A percentile compares a stretch with the other conserved stretches of the same genome.
These are phyloP conservation scores for Nepenthes mirabilis DNA, from an alignment of 148 eudicot genomes.

Conservation along the genomic window DNA sequence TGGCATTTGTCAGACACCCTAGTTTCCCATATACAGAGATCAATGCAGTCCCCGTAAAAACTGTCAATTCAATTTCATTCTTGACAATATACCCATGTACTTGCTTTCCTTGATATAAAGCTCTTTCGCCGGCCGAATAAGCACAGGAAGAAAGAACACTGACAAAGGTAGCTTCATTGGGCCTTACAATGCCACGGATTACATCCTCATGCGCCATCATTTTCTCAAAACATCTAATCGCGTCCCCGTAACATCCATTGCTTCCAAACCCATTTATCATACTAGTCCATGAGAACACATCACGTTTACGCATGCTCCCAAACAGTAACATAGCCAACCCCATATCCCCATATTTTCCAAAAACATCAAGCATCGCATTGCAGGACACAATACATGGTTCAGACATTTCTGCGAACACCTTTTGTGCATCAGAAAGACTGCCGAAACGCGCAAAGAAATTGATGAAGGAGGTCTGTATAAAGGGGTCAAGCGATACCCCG, in stretches of 20 bases:
- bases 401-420: slow-evolving; percentile 33
- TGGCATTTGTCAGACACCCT: slow-evolving; percentile 32
- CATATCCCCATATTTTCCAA: slow-evolving; percentile 33
- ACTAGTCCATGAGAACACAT: slow-evolving; percentile 62
- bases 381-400: slow-evolving; percentile 32
- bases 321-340: slow-evolving; percentile 28
- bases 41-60: slow-evolving; percentile 35
- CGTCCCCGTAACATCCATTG: slow-evolving; percentile 19
- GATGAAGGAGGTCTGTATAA: slow-evolving; percentile 36
- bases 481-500: slow-evolving; percentile 29
- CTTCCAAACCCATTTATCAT: slow-evolving; percentile 33
- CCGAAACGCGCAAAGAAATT: slow-evolving; percentile 20
- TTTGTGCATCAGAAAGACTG: slow-evolving; percentile 16
- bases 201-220: slow-evolving; percentile 37
- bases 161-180: slow-evolving; percentile 54
- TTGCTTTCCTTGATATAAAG: slow-evolving; percentile 40
- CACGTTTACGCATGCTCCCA: slow-evolving; percentile 24
- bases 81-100: slow-evolving; percentile 47
- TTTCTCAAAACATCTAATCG: slow-evolving; percentile 23
- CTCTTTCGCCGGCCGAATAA: slow-evolving; percentile 15
- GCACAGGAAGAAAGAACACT: slow-evolving; percentile 45
- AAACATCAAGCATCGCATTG: slow-evolving; percentile 51
- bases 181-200: slow-evolving; percentile 17
- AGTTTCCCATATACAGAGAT: slow-evolving; percentile 44
- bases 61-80: slow-evolving; percentile 25